Evolutionary conservation across 495 filamentous ascomycete species (phyloP).

Genomic region (Penicillium waksmanii): DNA sequence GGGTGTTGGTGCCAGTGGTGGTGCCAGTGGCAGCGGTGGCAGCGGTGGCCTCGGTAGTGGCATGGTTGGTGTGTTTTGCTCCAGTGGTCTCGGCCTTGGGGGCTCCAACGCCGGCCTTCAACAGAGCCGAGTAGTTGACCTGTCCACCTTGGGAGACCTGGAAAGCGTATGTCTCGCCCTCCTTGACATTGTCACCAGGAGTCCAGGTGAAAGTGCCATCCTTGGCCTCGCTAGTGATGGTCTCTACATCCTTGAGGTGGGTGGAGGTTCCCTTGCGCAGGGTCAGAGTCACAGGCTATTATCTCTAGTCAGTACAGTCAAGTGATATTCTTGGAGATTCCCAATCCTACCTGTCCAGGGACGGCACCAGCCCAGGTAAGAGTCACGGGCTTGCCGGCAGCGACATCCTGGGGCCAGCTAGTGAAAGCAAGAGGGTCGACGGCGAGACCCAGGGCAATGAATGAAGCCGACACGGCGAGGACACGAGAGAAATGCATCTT

Average conservation of each 20-base stretch:
- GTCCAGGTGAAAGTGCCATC: conserved; percentile 48
- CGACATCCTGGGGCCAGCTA: conserved; percentile 42
- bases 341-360: conserved; percentile 21
- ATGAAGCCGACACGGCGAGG: conserved; percentile 37
- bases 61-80: conserved; percentile 16
- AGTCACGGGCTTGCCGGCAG: conserved; percentile 43
- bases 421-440: conserved; percentile 48
- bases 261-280: conserved; percentile 45
- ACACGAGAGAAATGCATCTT: conserved; percentile 35
- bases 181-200: conserved; percentile 38
- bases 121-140: conserved; percentile 50
- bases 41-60: conserved; percentile 17
- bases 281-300: conserved; percentile 46
- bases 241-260: conserved; percentile 45
- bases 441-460: conserved; percentile 29
- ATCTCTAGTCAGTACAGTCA: not conserved
- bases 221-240: conserved; percentile 39
- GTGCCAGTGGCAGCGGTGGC: conserved; percentile 11
- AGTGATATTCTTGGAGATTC: not conserved
- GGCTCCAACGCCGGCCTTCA: conserved; percentile 33
- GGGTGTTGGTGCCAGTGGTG: conserved; percentile 1
- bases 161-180: conserved; percentile 49
- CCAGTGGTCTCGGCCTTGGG: conserved; percentile 13
- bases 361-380: conserved; percentile 47
- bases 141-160: conserved; percentile 46